Evolutionary conservation across 2,329 filamentous ascomycete species (phyloP).

Genomic region (Fusarium ambrosium): DNA sequence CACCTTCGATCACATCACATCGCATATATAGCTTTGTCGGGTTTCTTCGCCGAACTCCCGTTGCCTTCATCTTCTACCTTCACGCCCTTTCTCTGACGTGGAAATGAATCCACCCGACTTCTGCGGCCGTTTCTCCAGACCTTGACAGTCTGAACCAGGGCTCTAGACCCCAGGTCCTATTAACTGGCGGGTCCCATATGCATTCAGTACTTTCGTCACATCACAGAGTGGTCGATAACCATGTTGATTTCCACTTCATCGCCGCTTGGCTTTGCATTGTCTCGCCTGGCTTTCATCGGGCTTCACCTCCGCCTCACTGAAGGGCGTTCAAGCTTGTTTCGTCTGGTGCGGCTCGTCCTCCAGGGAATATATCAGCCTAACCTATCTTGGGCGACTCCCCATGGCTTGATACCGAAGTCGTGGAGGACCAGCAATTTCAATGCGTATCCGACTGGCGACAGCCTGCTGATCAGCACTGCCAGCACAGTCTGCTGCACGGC

Average conservation of each 20-base stretch:
- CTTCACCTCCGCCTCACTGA: constrained; percentile 8
- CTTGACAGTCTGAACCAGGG: constrained; percentile 27
- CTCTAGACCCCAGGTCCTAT: constrained; percentile 25
- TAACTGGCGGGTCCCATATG: constrained; percentile 24
- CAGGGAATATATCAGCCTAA: neutral
- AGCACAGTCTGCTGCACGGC: constrained; percentile 6
- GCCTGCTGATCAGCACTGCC: constrained; percentile 18
- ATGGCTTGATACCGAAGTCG: constrained; percentile 16
- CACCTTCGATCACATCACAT: constrained; percentile 30
- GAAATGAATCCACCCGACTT: constrained; percentile 38
- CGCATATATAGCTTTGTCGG: constrained; percentile 20
- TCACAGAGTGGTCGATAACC: constrained; percentile 23
- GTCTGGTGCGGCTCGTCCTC: constrained; percentile 12
- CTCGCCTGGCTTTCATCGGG: constrained; percentile 17
- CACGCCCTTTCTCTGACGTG: constrained; percentile 41
- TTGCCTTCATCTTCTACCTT: neutral
- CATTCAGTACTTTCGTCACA: constrained; percentile 30
- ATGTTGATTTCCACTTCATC: constrained; percentile 20
- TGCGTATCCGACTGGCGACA: constrained; percentile 26
- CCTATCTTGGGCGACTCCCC: neutral
- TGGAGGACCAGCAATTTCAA: constrained; percentile 26
- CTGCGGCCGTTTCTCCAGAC: constrained; percentile 39
- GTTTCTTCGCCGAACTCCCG: constrained; percentile 14
- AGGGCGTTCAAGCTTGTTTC: constrained; percentile 4
- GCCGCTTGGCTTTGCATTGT: constrained; percentile 18